A percentile compares a stretch with the other conserved stretches of the same genome.
phyloP scores from a whole-genome alignment of 2,329 filamentous ascomycete species.

The Colletotrichum sp. region DNA sequence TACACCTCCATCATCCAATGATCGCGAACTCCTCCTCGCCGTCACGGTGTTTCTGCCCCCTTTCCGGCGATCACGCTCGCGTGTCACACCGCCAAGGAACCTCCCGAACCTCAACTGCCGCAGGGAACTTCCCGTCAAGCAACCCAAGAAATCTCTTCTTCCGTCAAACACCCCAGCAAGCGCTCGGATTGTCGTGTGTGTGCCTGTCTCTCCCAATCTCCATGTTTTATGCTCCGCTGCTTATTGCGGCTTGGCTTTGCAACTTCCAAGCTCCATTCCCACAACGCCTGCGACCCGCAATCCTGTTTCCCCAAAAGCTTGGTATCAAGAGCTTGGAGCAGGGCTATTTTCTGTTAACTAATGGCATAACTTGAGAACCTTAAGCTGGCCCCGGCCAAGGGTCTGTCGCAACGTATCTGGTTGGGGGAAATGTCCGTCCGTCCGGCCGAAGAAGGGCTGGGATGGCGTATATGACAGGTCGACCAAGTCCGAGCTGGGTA shows the following conservation, averaged over 20 bases:
- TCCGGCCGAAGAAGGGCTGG: background rate
- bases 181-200: background rate
- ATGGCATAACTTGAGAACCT: background rate
- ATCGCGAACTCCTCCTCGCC: background rate
- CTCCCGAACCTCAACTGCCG: background rate
- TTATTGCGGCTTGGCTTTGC: background rate
- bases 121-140: background rate
- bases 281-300: background rate
- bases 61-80: background rate
- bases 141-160: background rate
- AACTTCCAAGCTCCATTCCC: background rate
- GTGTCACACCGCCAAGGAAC: constrained; percentile 7
- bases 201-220: background rate
- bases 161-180: background rate
- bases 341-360: background rate
- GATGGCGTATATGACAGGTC: background rate
- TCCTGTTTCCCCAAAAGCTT: constrained; percentile 9
- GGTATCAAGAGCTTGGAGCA: background rate
- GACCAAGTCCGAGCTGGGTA: background rate
- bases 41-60: background rate
- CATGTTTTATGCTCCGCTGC: background rate
- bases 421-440: background rate
- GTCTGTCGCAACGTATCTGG: background rate
- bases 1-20: background rate
- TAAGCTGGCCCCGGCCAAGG: background rate